Base-by-base conservation (phyloP, 306 rosid species). In the Acacia confusa region DNA sequence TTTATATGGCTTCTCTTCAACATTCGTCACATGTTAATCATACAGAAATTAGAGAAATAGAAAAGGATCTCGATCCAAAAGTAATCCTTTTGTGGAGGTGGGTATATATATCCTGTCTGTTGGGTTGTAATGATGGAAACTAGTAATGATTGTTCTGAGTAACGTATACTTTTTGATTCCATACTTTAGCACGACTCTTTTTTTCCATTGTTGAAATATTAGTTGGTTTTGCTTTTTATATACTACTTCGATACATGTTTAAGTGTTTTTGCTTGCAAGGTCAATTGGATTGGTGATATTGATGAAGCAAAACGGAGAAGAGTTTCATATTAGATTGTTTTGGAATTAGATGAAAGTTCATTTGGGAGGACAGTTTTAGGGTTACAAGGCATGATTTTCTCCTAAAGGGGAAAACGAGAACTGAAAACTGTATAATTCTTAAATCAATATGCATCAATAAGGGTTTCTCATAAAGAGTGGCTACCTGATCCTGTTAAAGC, bases 21-120 rank as follows among this genome's bases (percentile, higher is more conserved):
- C 88, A 89, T 61, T 77, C 82, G 67, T 55, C 96, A 36, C 68
- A 82, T 68, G 85, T 48, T 76, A 75, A 86, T 78, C 72, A 30
- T 30, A 68, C 81, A 27, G 94, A 95, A 84, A 87, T 95, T 45
- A 86, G 98, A 90, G 93, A 93, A 89, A 93, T 93, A 65, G 99
- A 95, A 88, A 90, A 81, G 80, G 99, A 95, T 87, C 94, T 95
- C 70, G 97, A 93, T 87, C 87, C 97, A 6, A 93, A 92, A 89
- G 99, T 95, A 69, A 91, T 95, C 83, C 96, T 95, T 86, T 86
- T 95, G 73, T 95, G 99, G 99, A 95, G 99, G 99, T 95, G 76
- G 53, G 82, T 76, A 57, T 76, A 63, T 73, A n/a, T 55, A 78
- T 77, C 67, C 66, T 80, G 72, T 38, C 27, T 32, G 55, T 60